Percentiles rank a stretch among this genome's conserved stretches.
These are phyloP conservation scores for Brasilioporus rufonigricans DNA, from an alignment of 768 basidiomycete species.

Conservation along the genomic window DNA sequence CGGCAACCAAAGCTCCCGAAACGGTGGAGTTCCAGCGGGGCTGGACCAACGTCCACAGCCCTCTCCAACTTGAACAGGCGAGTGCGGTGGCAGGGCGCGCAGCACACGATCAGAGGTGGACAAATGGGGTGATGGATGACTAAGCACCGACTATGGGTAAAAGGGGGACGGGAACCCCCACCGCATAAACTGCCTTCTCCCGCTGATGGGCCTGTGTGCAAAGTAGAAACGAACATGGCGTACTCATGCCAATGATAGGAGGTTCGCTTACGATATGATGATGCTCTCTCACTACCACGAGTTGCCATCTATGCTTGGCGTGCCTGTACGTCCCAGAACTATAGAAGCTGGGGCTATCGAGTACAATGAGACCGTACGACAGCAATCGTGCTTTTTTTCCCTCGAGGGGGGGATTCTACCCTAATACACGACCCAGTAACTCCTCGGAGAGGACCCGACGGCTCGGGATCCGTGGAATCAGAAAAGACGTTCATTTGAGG, in stretches of 20 bases:
- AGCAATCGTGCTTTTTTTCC: background rate
- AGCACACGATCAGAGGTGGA: background rate
- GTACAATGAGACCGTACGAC: background rate
- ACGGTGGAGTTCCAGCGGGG: too few relatives aligned
- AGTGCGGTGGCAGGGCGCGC: constrained; percentile 1
- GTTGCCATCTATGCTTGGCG: background rate
- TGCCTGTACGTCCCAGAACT: constrained; percentile 6
- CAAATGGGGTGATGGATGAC: background rate
- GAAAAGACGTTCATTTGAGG: background rate
- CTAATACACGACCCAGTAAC: background rate
- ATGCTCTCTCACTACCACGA: too few relatives aligned
- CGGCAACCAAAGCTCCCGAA: constrained; percentile 17
- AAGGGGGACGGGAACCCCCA: too few relatives aligned
- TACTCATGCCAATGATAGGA: constrained; percentile 9
- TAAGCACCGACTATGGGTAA: background rate
- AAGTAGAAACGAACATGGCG: constrained; percentile 6
- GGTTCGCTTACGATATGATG: constrained; percentile 7
- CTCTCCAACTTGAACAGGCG: background rate
- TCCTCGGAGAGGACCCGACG: constrained; percentile 8
- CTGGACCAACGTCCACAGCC: constrained; percentile 17
- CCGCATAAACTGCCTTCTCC: too few relatives aligned
- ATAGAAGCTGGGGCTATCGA: too few relatives aligned
- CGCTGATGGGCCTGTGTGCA: too few relatives aligned
- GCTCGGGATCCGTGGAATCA: background rate
- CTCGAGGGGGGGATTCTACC: background rate